Conservation (phyloP, 495 filamentous ascomycete species). For the Tuber microsphaerosporum region DNA sequence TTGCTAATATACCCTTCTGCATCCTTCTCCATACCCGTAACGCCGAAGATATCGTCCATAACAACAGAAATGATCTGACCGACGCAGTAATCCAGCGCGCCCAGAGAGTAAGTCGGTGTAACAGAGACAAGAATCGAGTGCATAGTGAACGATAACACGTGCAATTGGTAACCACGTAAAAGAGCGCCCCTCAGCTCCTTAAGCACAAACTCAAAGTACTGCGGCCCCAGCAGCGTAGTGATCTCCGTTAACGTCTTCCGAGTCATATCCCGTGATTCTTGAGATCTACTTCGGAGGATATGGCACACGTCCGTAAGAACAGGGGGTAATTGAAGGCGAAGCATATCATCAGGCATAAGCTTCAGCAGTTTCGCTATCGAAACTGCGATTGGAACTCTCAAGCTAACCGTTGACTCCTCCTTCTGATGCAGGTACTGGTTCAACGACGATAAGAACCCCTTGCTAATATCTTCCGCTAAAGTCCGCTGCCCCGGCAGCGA, state of each 20-base stretch:
- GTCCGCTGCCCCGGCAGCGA: conserved; percentile 64
- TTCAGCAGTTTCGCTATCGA: conserved; percentile 78
- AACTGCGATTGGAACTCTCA: conserved; percentile 79
- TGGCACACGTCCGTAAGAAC: conserved; percentile 87
- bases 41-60: conserved; percentile 96
- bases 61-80: conserved; percentile 68
- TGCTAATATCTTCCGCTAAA: conserved; percentile 64
- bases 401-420: conserved; percentile 83
- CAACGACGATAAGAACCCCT: conserved; percentile 67
- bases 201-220: conserved; percentile 83
- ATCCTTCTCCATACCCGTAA: conserved; percentile 94
- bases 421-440: conserved; percentile 81
- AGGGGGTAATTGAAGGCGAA: conserved; percentile 65
- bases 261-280: conserved; percentile 83
- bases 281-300: conserved; percentile 79
- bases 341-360: conserved; percentile 62
- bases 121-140: conserved; percentile 79
- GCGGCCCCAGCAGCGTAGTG: conserved; percentile 65
- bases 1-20: conserved; percentile 89
- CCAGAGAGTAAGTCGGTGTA: conserved; percentile 66
- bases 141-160: conserved; percentile 89
- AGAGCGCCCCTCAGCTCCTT: conserved; percentile 82
- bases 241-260: conserved; percentile 81
- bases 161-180: conserved; percentile 77
- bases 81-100: conserved; percentile 84